Conservation (phyloP, 257 asterid species). For the Sherardia arvensis region DNA sequence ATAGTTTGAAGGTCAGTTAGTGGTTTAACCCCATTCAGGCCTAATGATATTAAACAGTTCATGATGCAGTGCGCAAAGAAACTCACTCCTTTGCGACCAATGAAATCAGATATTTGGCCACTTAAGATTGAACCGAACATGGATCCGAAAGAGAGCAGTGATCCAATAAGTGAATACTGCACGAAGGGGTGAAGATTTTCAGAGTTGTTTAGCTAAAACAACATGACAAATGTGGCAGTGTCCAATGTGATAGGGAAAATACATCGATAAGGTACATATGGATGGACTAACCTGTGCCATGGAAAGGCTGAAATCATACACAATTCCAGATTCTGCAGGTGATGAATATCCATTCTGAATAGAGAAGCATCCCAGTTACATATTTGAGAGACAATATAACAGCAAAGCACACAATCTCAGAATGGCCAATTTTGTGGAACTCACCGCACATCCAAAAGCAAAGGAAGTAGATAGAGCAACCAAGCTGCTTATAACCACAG, state of each 20-base stretch:
- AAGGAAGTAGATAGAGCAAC: conserved; percentile 16
- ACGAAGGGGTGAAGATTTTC: background rate
- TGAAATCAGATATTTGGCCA: conserved; percentile 17
- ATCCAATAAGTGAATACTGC: conserved; percentile 24
- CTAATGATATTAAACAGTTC: background rate
- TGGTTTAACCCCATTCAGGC: background rate
- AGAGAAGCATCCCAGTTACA: background rate
- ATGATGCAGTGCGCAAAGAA: background rate
- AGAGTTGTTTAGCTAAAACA: too few relatives aligned
- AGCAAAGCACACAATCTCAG: background rate
- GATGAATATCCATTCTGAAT: conserved; percentile 19
- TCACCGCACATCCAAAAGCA: conserved; percentile 22
- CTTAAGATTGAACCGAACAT: conserved; percentile 19
- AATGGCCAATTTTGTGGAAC: background rate
- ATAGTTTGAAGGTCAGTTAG: background rate
- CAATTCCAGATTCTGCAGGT: conserved; percentile 19
- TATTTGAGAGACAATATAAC: background rate
- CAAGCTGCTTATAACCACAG: conserved; percentile 15
- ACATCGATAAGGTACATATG: background rate
- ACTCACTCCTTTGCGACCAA: conserved; percentile 20
- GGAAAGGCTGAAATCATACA: conserved; percentile 18
- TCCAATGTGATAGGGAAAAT: background rate
- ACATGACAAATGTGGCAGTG: too few relatives aligned
- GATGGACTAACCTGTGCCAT: conserved; percentile 18
- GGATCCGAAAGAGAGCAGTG: conserved; percentile 20